A percentile compares a stretch with the other conserved stretches of the same genome.
These are phyloP conservation scores for Zalerion maritima DNA, from an alignment of 495 filamentous ascomycete genomes.

Conservation along the genomic window DNA sequence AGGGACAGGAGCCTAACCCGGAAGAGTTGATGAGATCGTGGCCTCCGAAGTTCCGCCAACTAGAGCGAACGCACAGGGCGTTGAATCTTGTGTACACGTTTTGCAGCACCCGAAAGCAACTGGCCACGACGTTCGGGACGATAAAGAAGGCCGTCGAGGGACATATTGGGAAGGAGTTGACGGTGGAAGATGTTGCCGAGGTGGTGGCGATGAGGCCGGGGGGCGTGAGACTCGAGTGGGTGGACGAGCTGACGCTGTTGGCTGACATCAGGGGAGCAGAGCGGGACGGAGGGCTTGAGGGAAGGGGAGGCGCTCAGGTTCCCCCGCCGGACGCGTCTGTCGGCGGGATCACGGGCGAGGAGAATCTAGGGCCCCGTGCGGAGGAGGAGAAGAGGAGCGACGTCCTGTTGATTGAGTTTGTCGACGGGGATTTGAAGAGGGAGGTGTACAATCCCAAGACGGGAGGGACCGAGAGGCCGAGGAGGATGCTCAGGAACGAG, in stretches of 20 bases:
- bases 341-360: slow-evolving; percentile 31
- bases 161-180: slow-evolving; percentile 57
- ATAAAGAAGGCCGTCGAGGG: slow-evolving; percentile 73
- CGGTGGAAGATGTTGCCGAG: slow-evolving; percentile 63
- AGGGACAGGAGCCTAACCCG: slow-evolving; percentile 4
- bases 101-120: slow-evolving; percentile 78
- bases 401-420: slow-evolving; percentile 78
- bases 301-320: too few relatives aligned
- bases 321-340: slow-evolving; percentile 34
- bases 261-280: slow-evolving; percentile 58
- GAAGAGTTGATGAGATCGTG: slow-evolving; percentile 32
- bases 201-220: slow-evolving; percentile 64
- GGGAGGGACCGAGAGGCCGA: slow-evolving; percentile 51
- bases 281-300: slow-evolving; percentile 29
- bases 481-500: slow-evolving; percentile 51
- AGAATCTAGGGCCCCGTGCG: slow-evolving; percentile 17
- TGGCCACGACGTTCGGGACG: slow-evolving; percentile 81
- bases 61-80: slow-evolving; percentile 67
- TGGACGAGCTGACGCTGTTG: slow-evolving; percentile 67
- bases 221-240: slow-evolving; percentile 71
- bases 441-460: slow-evolving; percentile 57
- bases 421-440: slow-evolving; percentile 80
- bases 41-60: slow-evolving; percentile 57
- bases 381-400: slow-evolving; percentile 32
- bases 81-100: slow-evolving; percentile 91